These are phyloP conservation scores for Penicillium italicum DNA, from an alignment of 2,329 filamentous ascomycete species.

Conservation along the genomic window DNA sequence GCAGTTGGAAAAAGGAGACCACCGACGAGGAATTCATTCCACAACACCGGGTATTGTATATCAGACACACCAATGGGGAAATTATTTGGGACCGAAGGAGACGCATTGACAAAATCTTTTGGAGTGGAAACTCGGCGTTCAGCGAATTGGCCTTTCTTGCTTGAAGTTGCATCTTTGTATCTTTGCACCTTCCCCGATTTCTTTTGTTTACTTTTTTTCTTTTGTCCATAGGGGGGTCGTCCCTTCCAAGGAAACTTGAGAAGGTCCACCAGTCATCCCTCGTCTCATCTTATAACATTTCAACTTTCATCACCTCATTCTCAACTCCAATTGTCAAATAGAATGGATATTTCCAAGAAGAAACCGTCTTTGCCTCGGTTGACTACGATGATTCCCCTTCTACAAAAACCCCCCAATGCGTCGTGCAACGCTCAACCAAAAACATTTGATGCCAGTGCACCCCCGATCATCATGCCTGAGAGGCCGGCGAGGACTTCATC, in stretches of 20 bases:
- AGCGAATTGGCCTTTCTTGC: slow-evolving; percentile 28
- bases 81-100: slow-evolving; percentile 51
- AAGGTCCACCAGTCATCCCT: not conserved
- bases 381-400: slow-evolving; percentile 10
- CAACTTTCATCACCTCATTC: not conserved
- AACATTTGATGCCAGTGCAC: slow-evolving; percentile 17
- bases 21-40: slow-evolving; percentile 58
- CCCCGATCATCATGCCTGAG: slow-evolving; percentile 16
- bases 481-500: slow-evolving; percentile 19
- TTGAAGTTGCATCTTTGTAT: slow-evolving; percentile 10
- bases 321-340: not conserved
- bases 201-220: not conserved
- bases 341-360: slow-evolving; percentile 14
- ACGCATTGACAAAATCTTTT: slow-evolving; percentile 49
- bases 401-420: slow-evolving; percentile 1
- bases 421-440: slow-evolving; percentile 11
- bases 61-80: slow-evolving; percentile 40
- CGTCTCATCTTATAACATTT: not conserved
- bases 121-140: slow-evolving; percentile 41
- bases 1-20: slow-evolving; percentile 52
- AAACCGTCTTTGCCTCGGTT: slow-evolving; percentile 20
- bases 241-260: not conserved
- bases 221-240: not conserved
- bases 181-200: not conserved
- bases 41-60: slow-evolving; percentile 52